Base-by-base conservation (phyloP, 345 rosid genomes). In the Passiflora organensis region DNA sequence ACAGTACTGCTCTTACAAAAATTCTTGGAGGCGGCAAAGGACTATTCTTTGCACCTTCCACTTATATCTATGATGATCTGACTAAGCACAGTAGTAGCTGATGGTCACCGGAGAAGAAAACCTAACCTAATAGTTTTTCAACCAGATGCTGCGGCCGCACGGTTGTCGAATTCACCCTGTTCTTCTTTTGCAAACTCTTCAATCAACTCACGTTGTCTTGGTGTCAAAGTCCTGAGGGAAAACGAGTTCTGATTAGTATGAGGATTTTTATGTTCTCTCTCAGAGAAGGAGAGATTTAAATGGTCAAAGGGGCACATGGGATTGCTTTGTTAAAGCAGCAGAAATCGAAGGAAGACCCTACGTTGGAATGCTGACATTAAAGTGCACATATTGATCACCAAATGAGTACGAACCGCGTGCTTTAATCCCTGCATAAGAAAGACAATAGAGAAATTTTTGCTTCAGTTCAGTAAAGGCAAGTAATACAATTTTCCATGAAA, bases 311-410 rank as follows among this genome's bases (percentile, higher is more conserved):
- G n/a, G n/a, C n/a, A n/a, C n/a, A n/a, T n/a, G n/a, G n/a, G n/a
- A n/a, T n/a, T n/a, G n/a, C n/a, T n/a, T n/a, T n/a, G n/a, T n/a
- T n/a, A n/a, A n/a, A 12, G 32, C 42, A 32, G 1, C 16, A 16
- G 4, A 23, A 4, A 28, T 28, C 9, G 39, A 55, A 23, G 16
- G 39, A 11, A 49, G 19, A 43, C 53, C 96, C 28, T 78, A 89
- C 99, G 68, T 45, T 32, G 99, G 99, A 66, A 94, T 87, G 84
- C 79, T 79, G 76, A 94, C 84, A 50, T 81, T 89, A 76, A 85
- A 94, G 68, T 94, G 95, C 72, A 94, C 99, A 60, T 64, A 94
- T 51, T 89, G 96, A 73, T 94, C 95, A 15, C 99, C 99, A 23
- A 72, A 82, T 62, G 79, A 69, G 64, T 65, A 64, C 1, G 97